A percentile compares a stretch with the other conserved stretches of the same genome.
phyloP scores from a whole-genome alignment of 2,329 filamentous ascomycete genomes.

The Thelonectria rubi region DNA sequence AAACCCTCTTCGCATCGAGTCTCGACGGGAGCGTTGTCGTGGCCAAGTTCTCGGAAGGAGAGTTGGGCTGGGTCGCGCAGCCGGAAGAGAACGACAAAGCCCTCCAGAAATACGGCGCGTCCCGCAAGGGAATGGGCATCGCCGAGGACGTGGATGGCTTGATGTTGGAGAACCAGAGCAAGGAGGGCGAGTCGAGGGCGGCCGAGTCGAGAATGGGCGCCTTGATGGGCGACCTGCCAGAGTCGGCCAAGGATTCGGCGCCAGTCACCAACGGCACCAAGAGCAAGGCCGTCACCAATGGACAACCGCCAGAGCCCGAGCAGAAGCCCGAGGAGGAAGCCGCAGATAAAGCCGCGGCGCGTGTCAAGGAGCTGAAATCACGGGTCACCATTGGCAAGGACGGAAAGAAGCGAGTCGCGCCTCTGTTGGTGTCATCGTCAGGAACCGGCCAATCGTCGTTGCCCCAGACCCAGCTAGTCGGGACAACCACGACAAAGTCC shows the following conservation, averaged over 20 bases:
- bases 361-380: conserved; percentile 77
- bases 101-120: conserved; percentile 90
- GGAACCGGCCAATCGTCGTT: conserved; percentile 87
- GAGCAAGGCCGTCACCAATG: conserved; percentile 52
- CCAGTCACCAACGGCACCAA: conserved; percentile 64
- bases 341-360: conserved; percentile 62
- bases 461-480: conserved; percentile 87
- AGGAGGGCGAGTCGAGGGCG: conserved; percentile 86
- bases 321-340: conserved; percentile 57
- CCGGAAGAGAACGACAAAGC: conserved; percentile 92
- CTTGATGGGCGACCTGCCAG: conserved; percentile 87
- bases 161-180: conserved; percentile 88
- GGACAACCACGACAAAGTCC: conserved; percentile 71
- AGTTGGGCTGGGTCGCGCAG: conserved; percentile 88
- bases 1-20: conserved; percentile 84
- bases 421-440: conserved; percentile 88
- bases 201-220: conserved; percentile 97
- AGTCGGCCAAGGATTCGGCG: conserved; percentile 61
- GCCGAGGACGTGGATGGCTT: conserved; percentile 92
- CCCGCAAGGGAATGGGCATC: conserved; percentile 87
- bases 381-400: conserved; percentile 95
- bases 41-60: conserved; percentile 82
- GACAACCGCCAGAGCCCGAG: conserved; percentile 45
- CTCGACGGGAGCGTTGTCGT: conserved; percentile 89
- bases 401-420: conserved; percentile 94